Base-by-base conservation (phyloP, 306 rosid genomes). In the Echinosophora koreensis region DNA sequence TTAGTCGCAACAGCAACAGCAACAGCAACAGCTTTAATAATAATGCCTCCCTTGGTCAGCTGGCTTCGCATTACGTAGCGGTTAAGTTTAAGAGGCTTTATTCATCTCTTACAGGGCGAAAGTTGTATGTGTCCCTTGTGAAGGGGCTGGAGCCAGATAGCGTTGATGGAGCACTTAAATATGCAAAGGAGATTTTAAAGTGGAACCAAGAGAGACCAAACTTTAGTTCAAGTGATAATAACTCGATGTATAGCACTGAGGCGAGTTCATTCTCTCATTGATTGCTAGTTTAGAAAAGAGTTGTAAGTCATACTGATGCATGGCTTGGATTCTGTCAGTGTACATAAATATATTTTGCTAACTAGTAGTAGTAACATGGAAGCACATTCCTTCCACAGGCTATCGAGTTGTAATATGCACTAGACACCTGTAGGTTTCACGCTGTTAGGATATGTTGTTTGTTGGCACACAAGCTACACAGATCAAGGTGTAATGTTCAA, bases 31-130 rank as follows among this genome's bases (percentile, higher is more conserved):
- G 78, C 83, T 89, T 84, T 75, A 94, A 87, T 35, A 82, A 74
- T 81, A 90, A 78, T 75, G 92, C 97, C 4, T 80, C 99, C 3
- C 79, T 92, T 58, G 83, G 90, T 59, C 96, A 89, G 74, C 79
- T 92, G 18, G 98, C 89, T 54, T 90, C 82, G 69, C 88, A 96
- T 85, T 84, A 88, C 83, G 35, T 92, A 79, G 98, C 88, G 3
- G 96, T 89, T 66, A 96, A 96, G 90, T 96, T 92, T 79, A 96
- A 96, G 87, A 92, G 93, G 83, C 89, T 92, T 1, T 96, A 89
- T 80, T 77, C 94, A 52, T 85, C 97, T 58, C 77, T 92, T 51
- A 91, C 98, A 0, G 97, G 96, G 56, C 82, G 84, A 58, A 92
- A 88, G 85, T 49, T 96, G 91, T 96, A 87, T 44, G 98, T 81